Base-by-base conservation (phyloP, 441 rosid species). In the Erodium texanum region DNA sequence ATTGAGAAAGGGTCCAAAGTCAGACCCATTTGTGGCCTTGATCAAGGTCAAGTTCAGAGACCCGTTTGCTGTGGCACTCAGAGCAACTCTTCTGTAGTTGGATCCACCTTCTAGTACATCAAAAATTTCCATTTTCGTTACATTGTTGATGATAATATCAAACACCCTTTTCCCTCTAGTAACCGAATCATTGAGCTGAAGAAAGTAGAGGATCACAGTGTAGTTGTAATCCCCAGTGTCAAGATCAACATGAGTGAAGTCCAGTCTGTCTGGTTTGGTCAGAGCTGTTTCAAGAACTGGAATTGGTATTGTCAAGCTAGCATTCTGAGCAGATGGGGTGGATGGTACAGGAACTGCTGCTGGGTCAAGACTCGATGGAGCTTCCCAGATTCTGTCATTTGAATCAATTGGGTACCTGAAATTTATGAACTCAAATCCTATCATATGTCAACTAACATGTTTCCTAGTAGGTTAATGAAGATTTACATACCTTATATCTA, bases 331-430 rank as follows among this genome's bases (percentile, higher is more conserved):
- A 1, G 67, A 52, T 63, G 69, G 69, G 61, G 19, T 50, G 34
- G 43, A 1, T 36, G 80, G 69, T 67, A 48, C n/a, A 3, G 10
- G 27, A 68, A 59, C 27, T 11, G 69, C 54, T 23, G 24, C 52
- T 16, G 58, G 62, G 59, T 69, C 73, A 16, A 77, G 65, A 52
- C 41, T 62, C 52, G 71, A 70, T 41, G 71, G 70, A 63, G 80
- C 75, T 24, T 43, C 62, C 94, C 91, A 88, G 43, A 86, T 85
- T 74, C 94, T 85, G 79, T 88, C 94, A 64, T 64, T 75, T 27
- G 52, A 68, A 67, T 88, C 91, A 63, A 74, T 78, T n/a, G 84
- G 81, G 65, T 74, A 86, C 82, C 91, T 88, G 81, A 73, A 76
- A 64, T 70, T 56, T 24, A 76, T 66, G 54, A 36, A 20, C 24